Evolutionary conservation across 1,284 basidiomycete genomes (phyloP).

Genomic region (Volvariella surrecta): DNA sequence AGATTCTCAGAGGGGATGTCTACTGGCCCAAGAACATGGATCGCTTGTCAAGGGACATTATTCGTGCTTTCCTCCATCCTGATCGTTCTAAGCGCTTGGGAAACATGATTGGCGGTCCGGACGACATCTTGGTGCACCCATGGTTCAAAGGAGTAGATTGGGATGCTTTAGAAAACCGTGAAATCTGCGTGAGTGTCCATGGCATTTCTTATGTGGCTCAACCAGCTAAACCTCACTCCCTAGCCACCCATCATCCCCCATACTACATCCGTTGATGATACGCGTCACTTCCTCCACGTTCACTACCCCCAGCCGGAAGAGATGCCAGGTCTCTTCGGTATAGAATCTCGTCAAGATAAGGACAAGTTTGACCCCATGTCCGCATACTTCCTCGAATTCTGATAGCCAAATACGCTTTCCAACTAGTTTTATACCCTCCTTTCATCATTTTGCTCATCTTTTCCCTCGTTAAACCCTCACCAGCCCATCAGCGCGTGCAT

Average conservation of each 20-base stretch:
- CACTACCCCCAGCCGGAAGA: constrained; percentile 68
- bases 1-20: constrained; percentile 86
- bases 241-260: constrained; percentile 80
- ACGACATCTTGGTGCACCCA: constrained; percentile 88
- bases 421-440: constrained; percentile 7
- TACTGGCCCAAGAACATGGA: constrained; percentile 91
- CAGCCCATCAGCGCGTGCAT: not conserved
- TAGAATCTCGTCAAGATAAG: constrained; percentile 47
- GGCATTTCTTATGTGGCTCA: constrained; percentile 7
- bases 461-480: not conserved
- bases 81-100: constrained; percentile 90
- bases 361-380: constrained; percentile 57
- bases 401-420: constrained; percentile 17
- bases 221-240: too few species aligned
- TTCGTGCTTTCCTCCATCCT: constrained; percentile 86
- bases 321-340: constrained; percentile 64
- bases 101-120: constrained; percentile 89
- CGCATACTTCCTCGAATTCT: constrained; percentile 71
- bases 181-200: constrained; percentile 53
- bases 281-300: constrained; percentile 71
- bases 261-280: constrained; percentile 69
- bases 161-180: constrained; percentile 70
- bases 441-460: constrained; percentile 9
- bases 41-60: constrained; percentile 62
- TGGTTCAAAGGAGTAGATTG: constrained; percentile 96